Percentiles rank a stretch among this genome's conserved stretches.
Conservation (phyloP, 2,329 filamentous ascomycete species). For the Fusarium stilboides region DNA sequence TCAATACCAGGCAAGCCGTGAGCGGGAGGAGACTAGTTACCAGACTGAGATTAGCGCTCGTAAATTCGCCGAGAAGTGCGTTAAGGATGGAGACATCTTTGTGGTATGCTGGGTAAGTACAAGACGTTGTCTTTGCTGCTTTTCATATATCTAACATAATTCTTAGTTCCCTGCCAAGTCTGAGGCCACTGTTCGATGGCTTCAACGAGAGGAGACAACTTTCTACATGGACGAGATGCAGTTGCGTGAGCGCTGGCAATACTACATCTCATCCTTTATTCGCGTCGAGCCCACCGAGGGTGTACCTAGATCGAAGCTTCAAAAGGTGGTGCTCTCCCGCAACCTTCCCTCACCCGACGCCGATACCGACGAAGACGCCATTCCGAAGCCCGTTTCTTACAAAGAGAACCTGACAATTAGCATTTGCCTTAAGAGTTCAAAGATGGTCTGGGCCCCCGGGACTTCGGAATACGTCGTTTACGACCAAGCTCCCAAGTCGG, state of each 20-base stretch:
- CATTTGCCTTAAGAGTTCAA: slow-evolving; percentile 83
- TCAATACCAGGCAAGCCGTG: slow-evolving; percentile 86
- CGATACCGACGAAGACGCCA: slow-evolving; percentile 74
- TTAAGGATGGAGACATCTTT: slow-evolving; percentile 94
- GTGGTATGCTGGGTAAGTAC: slow-evolving; percentile 88
- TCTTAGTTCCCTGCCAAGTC: slow-evolving; percentile 76
- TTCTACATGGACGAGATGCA: slow-evolving; percentile 93
- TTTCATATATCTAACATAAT: slow-evolving; percentile 52
- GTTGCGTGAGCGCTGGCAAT: slow-evolving; percentile 87
- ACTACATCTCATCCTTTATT: slow-evolving; percentile 94
- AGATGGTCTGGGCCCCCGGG: slow-evolving; percentile 81
- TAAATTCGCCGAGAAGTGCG: slow-evolving; percentile 91
- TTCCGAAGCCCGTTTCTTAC: slow-evolving; percentile 73
- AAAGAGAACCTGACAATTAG: slow-evolving; percentile 79
- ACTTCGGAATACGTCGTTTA: slow-evolving; percentile 81
- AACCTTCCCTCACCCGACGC: slow-evolving; percentile 76
- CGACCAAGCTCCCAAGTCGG: slow-evolving; percentile 76
- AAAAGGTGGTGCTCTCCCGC: slow-evolving; percentile 78
- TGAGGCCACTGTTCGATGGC: slow-evolving; percentile 80
- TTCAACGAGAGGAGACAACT: slow-evolving; percentile 78
- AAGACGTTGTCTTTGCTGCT: background rate
- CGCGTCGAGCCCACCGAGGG: slow-evolving; percentile 91
- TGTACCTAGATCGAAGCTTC: slow-evolving; percentile 74
- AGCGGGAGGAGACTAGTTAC: slow-evolving; percentile 88
- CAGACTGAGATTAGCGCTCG: slow-evolving; percentile 91